Evolutionary conservation across 2,329 filamentous ascomycete species (phyloP).

Genomic region (Tolypocladium guangdongense): DNA sequence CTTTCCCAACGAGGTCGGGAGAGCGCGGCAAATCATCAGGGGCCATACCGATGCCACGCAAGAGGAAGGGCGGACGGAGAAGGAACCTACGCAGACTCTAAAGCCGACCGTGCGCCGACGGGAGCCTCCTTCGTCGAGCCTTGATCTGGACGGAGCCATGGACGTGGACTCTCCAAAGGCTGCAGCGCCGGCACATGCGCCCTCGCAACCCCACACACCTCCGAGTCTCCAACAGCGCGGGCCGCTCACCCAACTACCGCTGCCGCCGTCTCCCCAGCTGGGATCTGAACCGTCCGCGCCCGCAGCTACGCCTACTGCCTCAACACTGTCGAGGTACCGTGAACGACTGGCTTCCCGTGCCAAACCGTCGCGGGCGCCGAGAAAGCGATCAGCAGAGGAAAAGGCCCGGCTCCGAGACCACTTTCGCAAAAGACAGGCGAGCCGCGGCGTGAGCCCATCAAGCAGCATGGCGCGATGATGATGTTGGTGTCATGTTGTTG

Average conservation of each 20-base stretch:
- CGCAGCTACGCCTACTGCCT: conserved; percentile 6
- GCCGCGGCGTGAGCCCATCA: neutral
- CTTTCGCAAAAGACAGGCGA: conserved; percentile 12
- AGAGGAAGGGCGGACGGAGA: neutral
- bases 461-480: conserved; percentile 1
- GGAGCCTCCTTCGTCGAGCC: neutral
- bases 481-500: neutral
- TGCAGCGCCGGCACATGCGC: neutral
- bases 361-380: neutral
- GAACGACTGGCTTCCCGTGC: neutral
- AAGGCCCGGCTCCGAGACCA: conserved; percentile 14
- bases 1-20: conserved; percentile 21
- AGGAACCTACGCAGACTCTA: neutral
- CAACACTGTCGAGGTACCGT: conserved; percentile 5
- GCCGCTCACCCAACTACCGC: neutral
- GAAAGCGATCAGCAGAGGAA: conserved; percentile 10
- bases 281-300: conserved; percentile 7
- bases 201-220: neutral
- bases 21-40: conserved; percentile 3
- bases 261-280: conserved; percentile 7
- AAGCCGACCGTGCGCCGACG: neutral
- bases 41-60: neutral
- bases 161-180: conserved; percentile 1
- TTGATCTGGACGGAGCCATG: neutral
- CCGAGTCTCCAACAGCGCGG: neutral